Evolutionary conservation across 495 filamentous ascomycete species (phyloP).

Genomic region (Collariella sp.): DNA sequence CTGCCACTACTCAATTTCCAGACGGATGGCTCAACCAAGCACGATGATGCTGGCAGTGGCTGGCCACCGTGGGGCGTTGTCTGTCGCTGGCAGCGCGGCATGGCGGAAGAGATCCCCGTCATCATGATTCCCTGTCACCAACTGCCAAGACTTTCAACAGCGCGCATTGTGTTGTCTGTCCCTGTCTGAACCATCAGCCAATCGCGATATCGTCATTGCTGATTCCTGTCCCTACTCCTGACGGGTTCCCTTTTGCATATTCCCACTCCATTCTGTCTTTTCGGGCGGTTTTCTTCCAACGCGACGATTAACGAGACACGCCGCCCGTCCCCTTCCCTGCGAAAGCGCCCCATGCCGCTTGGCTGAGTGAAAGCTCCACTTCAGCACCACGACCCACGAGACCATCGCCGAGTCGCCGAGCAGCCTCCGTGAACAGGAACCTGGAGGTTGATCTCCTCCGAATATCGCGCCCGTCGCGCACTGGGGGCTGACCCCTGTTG

Average conservation of each 20-base stretch:
- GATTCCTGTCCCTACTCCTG: not conserved
- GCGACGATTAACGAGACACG: not conserved
- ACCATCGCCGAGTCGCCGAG: conserved; percentile 4
- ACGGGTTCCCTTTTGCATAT: not conserved
- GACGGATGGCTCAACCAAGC: no score
- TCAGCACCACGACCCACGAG: conserved; percentile 1
- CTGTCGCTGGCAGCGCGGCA: no score
- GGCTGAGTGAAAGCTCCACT: conserved; percentile 9
- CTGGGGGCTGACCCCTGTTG: not conserved
- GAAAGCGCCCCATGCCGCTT: conserved; percentile 1
- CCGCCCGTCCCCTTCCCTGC: not conserved
- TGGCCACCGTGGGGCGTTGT: no score
- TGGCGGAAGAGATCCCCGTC: no score
- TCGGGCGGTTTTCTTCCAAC: not conserved
- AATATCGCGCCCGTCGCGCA: conserved; percentile 4
- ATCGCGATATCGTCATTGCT: not conserved
- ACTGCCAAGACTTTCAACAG: no score
- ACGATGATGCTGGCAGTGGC: no score
- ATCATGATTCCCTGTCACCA: no score
- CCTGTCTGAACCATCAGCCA: not conserved
- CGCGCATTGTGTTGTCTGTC: not conserved
- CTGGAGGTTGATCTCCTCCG: not conserved
- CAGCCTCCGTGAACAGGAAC: not conserved
- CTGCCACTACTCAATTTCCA: no score
- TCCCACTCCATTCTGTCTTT: no score